Percentiles rank a stretch among this genome's conserved stretches.
Evolutionary conservation across 306 rosid species (phyloP).

Genomic region (Trifolium fragiferum): DNA sequence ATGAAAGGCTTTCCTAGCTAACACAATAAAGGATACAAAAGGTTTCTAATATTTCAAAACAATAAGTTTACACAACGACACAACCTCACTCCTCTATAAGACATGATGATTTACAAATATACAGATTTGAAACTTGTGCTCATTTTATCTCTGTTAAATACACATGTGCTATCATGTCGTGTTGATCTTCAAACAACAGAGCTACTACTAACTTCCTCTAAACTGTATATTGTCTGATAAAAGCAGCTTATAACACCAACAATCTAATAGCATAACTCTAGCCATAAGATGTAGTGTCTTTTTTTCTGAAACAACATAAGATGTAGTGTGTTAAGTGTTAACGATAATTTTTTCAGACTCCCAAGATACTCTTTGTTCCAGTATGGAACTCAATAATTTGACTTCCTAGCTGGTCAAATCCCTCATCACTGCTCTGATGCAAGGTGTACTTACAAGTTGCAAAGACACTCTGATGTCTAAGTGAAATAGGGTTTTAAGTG

Average conservation of each 20-base stretch:
- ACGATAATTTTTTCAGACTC: background rate
- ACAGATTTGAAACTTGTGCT: background rate
- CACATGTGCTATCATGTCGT: background rate
- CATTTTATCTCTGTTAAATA: slow-evolving; percentile 5
- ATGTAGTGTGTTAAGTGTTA: background rate
- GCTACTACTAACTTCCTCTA: slow-evolving; percentile 10
- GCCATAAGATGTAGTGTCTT: background rate
- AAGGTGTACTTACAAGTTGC: background rate
- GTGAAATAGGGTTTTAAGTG: background rate
- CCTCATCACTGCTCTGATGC: background rate
- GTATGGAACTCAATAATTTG: background rate
- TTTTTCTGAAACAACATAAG: background rate
- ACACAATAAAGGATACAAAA: slow-evolving; percentile 3
- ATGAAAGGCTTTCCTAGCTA: slow-evolving; percentile 1
- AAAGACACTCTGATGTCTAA: background rate
- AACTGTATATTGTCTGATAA: no score
- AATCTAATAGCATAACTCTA: background rate
- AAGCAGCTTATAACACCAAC: no score
- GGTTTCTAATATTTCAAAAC: background rate
- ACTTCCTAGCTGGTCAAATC: background rate
- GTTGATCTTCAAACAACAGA: slow-evolving; percentile 18
- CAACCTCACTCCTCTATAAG: background rate
- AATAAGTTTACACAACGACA: slow-evolving; percentile 1
- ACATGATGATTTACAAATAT: slow-evolving; percentile 28
- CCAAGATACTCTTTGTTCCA: background rate